Evolutionary conservation across 257 asterid species (phyloP).

Genomic region (Mitragyna speciosa): DNA sequence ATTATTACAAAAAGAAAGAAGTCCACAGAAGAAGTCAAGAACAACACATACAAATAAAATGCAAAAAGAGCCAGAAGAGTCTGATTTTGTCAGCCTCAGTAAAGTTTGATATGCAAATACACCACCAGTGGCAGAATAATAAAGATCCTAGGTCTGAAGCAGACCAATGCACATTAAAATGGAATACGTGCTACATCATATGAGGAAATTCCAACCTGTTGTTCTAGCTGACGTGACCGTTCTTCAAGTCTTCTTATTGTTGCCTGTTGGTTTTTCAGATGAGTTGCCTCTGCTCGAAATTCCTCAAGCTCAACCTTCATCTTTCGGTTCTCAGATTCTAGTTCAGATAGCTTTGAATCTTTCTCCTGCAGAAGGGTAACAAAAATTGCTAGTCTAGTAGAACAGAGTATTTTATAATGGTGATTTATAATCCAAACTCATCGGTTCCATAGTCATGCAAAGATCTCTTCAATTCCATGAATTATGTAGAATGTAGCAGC

Average conservation of each 20-base stretch:
- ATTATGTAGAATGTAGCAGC: background rate
- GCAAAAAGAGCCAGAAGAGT: background rate
- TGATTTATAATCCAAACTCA: background rate
- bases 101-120: background rate
- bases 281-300: conserved; percentile 91
- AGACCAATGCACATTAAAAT: conserved; percentile 5
- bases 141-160: background rate
- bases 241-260: conserved; percentile 97
- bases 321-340: conserved; percentile 93
- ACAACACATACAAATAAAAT: background rate
- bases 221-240: conserved; percentile 96
- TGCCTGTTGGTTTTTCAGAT: conserved; percentile 95
- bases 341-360: conserved; percentile 76
- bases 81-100: background rate
- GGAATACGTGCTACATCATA: background rate
- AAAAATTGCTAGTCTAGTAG: conserved; percentile 13
- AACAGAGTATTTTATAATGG: background rate
- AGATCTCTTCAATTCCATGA: background rate
- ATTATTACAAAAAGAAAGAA: background rate
- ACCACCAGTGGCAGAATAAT: background rate
- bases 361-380: conserved; percentile 62
- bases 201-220: conserved; percentile 59
- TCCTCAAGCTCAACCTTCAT: conserved; percentile 99
- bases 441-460: background rate
- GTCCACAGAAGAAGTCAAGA: background rate